Conservation (phyloP, 176 grass and related monocot genomes). For the Triticum urartu region DNA sequence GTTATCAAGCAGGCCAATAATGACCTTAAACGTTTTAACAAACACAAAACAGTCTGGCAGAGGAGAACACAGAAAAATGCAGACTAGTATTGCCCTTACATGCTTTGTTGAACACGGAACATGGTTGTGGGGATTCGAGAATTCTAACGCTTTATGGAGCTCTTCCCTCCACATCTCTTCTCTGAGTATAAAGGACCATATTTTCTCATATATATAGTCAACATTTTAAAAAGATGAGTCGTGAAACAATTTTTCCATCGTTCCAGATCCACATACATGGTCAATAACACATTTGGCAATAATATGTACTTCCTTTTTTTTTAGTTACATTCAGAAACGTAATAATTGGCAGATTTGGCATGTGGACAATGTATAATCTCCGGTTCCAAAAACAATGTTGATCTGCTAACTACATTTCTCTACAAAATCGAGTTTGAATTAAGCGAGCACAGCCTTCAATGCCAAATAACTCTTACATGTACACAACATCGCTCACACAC, state of each 20-base stretch:
- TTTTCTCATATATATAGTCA: too few relatives aligned
- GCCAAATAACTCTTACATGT: not conserved
- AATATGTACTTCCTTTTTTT: not conserved
- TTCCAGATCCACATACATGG: not conserved
- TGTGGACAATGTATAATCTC: not conserved
- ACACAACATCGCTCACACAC: not conserved
- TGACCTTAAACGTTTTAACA: not conserved
- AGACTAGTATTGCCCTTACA: not conserved
- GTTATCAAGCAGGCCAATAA: not conserved
- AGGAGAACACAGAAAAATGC: not conserved
- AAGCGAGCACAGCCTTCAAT: not conserved
- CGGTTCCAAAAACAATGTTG: not conserved
- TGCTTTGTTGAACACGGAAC: not conserved
- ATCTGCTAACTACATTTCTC: not conserved
- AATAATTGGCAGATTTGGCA: not conserved
- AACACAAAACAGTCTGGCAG: not conserved
- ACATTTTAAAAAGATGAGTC: not conserved
- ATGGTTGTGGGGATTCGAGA: not conserved
- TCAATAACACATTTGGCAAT: not conserved
- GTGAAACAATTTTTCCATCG: not conserved
- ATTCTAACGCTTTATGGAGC: not conserved
- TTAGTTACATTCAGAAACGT: not conserved
- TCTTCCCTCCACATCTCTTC: not conserved
- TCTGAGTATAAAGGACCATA: not conserved
- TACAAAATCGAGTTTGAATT: not conserved